phyloP scores from a whole-genome alignment of 1,139 yeast species.

The Diutina neorugosa region DNA sequence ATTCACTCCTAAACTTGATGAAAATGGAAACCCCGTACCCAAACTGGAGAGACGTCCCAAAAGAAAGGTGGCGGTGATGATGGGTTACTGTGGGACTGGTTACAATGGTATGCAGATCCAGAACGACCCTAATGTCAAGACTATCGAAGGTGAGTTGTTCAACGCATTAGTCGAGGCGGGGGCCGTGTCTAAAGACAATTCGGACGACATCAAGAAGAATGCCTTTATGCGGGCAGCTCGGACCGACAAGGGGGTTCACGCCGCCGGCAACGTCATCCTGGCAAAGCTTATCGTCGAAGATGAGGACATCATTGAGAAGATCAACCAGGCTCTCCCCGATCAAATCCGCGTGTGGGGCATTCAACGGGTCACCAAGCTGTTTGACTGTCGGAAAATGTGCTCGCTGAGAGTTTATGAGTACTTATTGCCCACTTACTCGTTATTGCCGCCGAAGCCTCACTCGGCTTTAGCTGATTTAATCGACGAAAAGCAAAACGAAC shows the following conservation, averaged over 20 bases:
- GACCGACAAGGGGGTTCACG: conserved; percentile 98
- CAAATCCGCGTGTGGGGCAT: conserved; percentile 91
- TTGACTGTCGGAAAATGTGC: conserved; percentile 93
- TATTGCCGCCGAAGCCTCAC: conserved; percentile 80
- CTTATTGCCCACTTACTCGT: conserved; percentile 78
- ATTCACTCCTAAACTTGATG: conserved; percentile 38
- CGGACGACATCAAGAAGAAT: conserved; percentile 80
- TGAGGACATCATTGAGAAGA: conserved; percentile 56
- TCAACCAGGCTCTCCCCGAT: conserved; percentile 67
- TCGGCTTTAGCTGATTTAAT: conserved; percentile 53
- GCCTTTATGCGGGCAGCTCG: conserved; percentile 95
- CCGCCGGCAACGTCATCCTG: conserved; percentile 92
- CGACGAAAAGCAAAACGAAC: conserved; percentile 34
- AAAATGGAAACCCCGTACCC: conserved; percentile 46
- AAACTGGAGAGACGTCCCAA: conserved; percentile 63
- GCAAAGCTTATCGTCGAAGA: conserved; percentile 85
- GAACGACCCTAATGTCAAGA: conserved; percentile 71
- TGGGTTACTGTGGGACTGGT: conserved; percentile 97
- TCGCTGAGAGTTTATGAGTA: conserved; percentile 91
- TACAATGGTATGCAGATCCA: conserved; percentile 93
- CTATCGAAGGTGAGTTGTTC: conserved; percentile 88
- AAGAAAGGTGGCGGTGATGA: conserved; percentile 79
- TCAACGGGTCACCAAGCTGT: conserved; percentile 77
- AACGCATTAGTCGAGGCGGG: conserved; percentile 81
- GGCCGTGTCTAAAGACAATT: conserved; percentile 79